Evolutionary conservation across 2,329 filamentous ascomycete genomes (phyloP).

Genomic region (Metarhizium guizhouense): DNA sequence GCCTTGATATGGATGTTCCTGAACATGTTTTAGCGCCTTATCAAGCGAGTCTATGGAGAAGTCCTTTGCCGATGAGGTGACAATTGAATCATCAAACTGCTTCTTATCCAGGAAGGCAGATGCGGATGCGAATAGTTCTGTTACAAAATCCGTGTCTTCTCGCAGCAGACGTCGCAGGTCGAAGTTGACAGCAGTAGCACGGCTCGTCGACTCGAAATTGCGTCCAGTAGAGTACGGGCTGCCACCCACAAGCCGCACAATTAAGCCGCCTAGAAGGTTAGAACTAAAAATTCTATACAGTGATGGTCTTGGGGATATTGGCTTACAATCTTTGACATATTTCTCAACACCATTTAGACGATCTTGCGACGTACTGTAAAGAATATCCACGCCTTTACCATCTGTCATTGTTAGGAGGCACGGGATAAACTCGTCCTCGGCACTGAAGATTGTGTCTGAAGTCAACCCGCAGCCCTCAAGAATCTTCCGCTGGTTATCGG

Average conservation of each 20-base stretch:
- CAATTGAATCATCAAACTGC: neutral
- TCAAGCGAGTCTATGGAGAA: slow-evolving; percentile 15
- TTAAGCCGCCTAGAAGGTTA: slow-evolving; percentile 18
- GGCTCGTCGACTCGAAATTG: neutral
- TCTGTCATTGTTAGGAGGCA: slow-evolving; percentile 22
- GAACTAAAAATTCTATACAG: neutral
- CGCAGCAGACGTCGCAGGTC: slow-evolving; percentile 23
- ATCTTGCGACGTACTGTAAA: slow-evolving; percentile 36
- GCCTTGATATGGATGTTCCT: slow-evolving; percentile 17
- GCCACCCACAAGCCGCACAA: slow-evolving; percentile 22
- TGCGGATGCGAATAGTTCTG: slow-evolving; percentile 17
- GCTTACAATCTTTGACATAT: slow-evolving; percentile 28
- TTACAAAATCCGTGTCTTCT: slow-evolving; percentile 23
- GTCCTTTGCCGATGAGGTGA: neutral
- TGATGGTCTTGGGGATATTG: neutral
- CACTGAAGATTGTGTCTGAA: slow-evolving; percentile 28
- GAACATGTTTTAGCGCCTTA: slow-evolving; percentile 18
- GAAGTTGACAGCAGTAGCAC: slow-evolving; percentile 22
- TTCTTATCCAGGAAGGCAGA: slow-evolving; percentile 4
- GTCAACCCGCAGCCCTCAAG: slow-evolving; percentile 27
- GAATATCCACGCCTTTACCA: slow-evolving; percentile 28
- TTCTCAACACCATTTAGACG: slow-evolving; percentile 21
- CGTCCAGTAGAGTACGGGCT: slow-evolving; percentile 10
- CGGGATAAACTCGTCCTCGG: slow-evolving; percentile 23
- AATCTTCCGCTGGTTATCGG: slow-evolving; percentile 24